phyloP scores from a whole-genome alignment of 371 early-diverging fungal genomes.

The Rhizomucor miehei region DNA sequence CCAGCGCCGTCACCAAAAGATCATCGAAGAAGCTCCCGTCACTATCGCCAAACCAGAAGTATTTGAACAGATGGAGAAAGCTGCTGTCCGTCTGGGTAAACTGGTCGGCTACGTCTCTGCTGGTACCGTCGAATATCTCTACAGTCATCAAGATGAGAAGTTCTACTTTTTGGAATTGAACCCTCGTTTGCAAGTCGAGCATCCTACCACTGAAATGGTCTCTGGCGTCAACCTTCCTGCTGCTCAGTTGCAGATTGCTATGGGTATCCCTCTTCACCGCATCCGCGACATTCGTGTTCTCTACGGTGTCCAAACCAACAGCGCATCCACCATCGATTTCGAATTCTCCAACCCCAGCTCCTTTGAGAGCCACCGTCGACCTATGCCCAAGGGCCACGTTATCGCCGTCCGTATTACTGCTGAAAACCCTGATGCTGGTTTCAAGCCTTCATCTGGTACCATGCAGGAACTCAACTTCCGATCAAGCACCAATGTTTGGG shows the following conservation, averaged over 20 bases:
- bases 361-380: constrained; percentile 81
- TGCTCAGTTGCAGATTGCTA: constrained; percentile 96
- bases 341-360: constrained; percentile 79
- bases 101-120: constrained; percentile 95
- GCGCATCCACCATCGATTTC: constrained; percentile 91
- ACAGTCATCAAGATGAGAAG: constrained; percentile 78
- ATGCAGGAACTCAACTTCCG: constrained; percentile 96
- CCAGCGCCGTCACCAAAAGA: constrained; percentile 97
- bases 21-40: constrained; percentile 96
- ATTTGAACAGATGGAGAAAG: constrained; percentile 91
- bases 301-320: constrained; percentile 84
- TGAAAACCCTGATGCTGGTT: constrained; percentile 99
- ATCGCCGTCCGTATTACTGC: constrained; percentile 98
- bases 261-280: constrained; percentile 95
- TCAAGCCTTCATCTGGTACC: constrained; percentile 96
- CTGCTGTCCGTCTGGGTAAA: constrained; percentile 93
- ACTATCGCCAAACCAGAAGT: constrained; percentile 84
- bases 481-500: constrained; percentile 94
- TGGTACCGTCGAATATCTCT: constrained; percentile 98
- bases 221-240: constrained; percentile 97
- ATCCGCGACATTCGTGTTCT: constrained; percentile 94
- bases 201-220: constrained; percentile 99
- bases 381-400: constrained; percentile 96
- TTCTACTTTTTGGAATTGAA: constrained; percentile 98
- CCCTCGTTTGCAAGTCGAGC: constrained; percentile 99